Evolutionary conservation across 345 rosid genomes (phyloP).

Genomic region (Corymbia maculata): DNA sequence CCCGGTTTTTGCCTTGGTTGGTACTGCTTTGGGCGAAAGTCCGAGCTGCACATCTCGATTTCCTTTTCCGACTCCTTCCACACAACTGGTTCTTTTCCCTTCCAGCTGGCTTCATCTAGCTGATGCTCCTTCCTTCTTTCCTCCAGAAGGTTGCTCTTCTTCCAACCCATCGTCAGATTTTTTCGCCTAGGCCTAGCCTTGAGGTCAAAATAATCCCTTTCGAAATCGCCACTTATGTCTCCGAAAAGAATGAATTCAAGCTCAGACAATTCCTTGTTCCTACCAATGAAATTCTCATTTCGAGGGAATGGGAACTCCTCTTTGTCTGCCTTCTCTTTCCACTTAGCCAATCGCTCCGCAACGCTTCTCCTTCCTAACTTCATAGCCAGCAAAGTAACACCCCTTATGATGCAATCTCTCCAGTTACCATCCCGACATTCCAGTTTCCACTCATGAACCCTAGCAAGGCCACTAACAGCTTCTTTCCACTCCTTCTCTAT

Average conservation of each 20-base stretch:
- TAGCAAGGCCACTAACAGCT: constrained; percentile 58
- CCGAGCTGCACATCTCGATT: constrained; percentile 73
- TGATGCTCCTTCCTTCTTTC: constrained; percentile 30
- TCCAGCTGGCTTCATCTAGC: constrained; percentile 25
- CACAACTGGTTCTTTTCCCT: constrained; percentile 80
- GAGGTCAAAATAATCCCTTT: constrained; percentile 75
- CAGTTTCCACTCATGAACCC: constrained; percentile 83
- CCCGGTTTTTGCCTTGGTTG: constrained; percentile 21
- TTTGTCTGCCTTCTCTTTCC: constrained; percentile 76
- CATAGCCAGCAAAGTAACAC: constrained; percentile 65
- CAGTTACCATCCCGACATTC: constrained; percentile 87
- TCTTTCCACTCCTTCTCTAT: constrained; percentile 94
- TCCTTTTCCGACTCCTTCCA: constrained; percentile 98
- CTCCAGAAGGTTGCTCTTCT: constrained; percentile 33
- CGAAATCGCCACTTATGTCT: constrained; percentile 65
- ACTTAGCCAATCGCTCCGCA: constrained; percentile 63
- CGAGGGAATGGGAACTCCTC: constrained; percentile 86
- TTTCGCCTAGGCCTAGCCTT: constrained; percentile 75
- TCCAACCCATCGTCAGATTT: constrained; percentile 65
- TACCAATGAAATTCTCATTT: constrained; percentile 71
- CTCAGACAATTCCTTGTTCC: constrained; percentile 89
- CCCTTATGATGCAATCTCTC: constrained; percentile 80
- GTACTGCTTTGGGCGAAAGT: constrained; percentile 20
- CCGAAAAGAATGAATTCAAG: constrained; percentile 85
- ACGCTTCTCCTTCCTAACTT: constrained; percentile 89